phyloP scores from a whole-genome alignment of 768 basidiomycete species.

The Boletus edulis region DNA sequence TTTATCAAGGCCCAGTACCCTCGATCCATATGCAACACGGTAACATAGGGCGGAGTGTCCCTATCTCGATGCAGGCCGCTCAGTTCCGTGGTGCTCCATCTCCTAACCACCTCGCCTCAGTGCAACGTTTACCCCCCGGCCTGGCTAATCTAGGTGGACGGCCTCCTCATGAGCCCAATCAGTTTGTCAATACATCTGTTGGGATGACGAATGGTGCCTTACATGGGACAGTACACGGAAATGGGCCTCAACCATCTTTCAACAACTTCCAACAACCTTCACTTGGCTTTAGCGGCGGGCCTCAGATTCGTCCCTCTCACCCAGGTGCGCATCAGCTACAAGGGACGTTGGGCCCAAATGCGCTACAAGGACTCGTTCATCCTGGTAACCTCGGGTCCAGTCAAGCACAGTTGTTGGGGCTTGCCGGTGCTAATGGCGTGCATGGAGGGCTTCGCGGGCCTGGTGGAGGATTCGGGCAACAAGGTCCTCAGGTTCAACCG shows the following conservation, averaged over 20 bases:
- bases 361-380: constrained; percentile 53
- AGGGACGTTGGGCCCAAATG: constrained; percentile 43
- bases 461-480: constrained; percentile 40
- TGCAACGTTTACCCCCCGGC: constrained; percentile 73
- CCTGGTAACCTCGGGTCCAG: constrained; percentile 52
- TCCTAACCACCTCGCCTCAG: constrained; percentile 48
- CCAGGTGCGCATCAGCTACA: constrained; percentile 48
- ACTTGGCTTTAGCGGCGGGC: constrained; percentile 41
- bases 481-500: constrained; percentile 31
- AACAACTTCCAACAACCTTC: constrained; percentile 50
- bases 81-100: constrained; percentile 73
- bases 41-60: constrained; percentile 46
- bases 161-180: constrained; percentile 75
- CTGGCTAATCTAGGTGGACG: constrained; percentile 80
- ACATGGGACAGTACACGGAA: constrained; percentile 46
- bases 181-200: constrained; percentile 45
- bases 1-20: constrained; percentile 50
- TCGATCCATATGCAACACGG: constrained; percentile 55
- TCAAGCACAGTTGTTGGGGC: constrained; percentile 44
- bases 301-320: constrained; percentile 50
- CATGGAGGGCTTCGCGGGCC: constrained; percentile 46
- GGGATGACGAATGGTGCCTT: constrained; percentile 47
- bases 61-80: constrained; percentile 54
- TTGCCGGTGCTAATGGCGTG: constrained; percentile 44
- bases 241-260: constrained; percentile 48